Conservation (phyloP, 179 eudicot genomes). For the Spinacia oleracea region DNA sequence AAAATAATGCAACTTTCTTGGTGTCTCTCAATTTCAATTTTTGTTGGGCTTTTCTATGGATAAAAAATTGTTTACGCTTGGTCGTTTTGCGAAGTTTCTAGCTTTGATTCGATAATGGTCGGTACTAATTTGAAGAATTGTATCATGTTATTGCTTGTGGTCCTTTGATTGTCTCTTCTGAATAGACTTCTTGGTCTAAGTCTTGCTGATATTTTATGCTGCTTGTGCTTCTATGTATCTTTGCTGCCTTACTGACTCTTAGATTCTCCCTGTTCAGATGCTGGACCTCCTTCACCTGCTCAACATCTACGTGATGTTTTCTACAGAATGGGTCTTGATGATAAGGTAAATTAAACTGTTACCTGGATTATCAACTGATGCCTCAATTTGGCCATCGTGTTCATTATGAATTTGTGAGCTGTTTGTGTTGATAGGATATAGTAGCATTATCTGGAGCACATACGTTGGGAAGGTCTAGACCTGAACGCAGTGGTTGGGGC, state of each 20-base stretch:
- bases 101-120: too few species aligned
- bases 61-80: too few species aligned
- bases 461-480: constrained; percentile 93
- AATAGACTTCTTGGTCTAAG: not conserved
- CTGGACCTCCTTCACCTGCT: constrained; percentile 97
- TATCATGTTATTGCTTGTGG: too few species aligned
- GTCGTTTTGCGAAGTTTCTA: too few species aligned
- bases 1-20: not conserved
- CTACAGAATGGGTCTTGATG: constrained; percentile 90
- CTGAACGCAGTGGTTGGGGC: constrained; percentile 99
- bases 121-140: too few species aligned
- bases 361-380: constrained; percentile 7
- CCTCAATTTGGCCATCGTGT: constrained; percentile 15
- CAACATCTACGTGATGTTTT: constrained; percentile 89
- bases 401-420: constrained; percentile 28
- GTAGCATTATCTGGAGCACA: constrained; percentile 96
- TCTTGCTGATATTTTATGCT: not conserved
- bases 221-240: constrained; percentile 2
- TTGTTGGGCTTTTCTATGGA: too few species aligned
- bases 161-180: not conserved
- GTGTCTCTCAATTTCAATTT: too few species aligned
- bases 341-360: constrained; percentile 55
- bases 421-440: constrained; percentile 60
- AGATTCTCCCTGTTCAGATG: constrained; percentile 50
- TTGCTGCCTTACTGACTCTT: constrained; percentile 18